phyloP scores from a whole-genome alignment of 2,329 filamentous ascomycete genomes.

The Curvularia eragrostidis region DNA sequence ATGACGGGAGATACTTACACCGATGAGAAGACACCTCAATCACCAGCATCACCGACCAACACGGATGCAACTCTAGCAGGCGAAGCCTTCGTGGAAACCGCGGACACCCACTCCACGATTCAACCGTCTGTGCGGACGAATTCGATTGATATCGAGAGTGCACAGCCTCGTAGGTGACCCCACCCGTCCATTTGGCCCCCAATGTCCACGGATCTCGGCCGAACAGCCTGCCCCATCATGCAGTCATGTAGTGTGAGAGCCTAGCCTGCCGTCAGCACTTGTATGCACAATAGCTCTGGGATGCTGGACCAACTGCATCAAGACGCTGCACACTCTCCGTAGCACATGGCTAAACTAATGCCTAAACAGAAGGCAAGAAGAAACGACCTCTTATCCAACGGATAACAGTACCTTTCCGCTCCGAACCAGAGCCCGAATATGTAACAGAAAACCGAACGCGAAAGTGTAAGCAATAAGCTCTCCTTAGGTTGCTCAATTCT shows the following conservation, averaged over 20 bases:
- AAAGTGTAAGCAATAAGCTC: slow-evolving; percentile 32
- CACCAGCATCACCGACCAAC: slow-evolving; percentile 38
- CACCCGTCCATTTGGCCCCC: slow-evolving; percentile 19
- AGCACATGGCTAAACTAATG: slow-evolving; percentile 18
- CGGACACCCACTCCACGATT: slow-evolving; percentile 23
- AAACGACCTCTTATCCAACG: slow-evolving; percentile 37
- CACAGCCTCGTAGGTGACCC: slow-evolving; percentile 45
- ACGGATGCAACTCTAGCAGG: slow-evolving; percentile 40
- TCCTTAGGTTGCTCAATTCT: slow-evolving; percentile 6
- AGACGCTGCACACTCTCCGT: background rate
- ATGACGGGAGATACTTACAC: slow-evolving; percentile 44
- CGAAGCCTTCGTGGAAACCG: slow-evolving; percentile 44
- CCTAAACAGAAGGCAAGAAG: slow-evolving; percentile 28
- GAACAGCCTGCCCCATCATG: background rate
- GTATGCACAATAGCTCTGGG: slow-evolving; percentile 3
- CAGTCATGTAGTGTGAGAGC: background rate
- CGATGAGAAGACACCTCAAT: slow-evolving; percentile 33
- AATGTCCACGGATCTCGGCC: slow-evolving; percentile 8
- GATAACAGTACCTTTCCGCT: slow-evolving; percentile 41
- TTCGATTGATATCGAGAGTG: slow-evolving; percentile 27
- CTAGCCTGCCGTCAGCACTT: background rate
- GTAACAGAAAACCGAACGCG: slow-evolving; percentile 46
- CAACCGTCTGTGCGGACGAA: slow-evolving; percentile 17
- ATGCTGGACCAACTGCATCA: background rate
- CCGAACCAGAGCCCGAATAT: slow-evolving; percentile 36